Evolutionary conservation across 2,329 filamentous ascomycete genomes (phyloP), one percentile per base, ranked within the genome.

Genomic region (Cucurbitaria berberidis): DNA sequence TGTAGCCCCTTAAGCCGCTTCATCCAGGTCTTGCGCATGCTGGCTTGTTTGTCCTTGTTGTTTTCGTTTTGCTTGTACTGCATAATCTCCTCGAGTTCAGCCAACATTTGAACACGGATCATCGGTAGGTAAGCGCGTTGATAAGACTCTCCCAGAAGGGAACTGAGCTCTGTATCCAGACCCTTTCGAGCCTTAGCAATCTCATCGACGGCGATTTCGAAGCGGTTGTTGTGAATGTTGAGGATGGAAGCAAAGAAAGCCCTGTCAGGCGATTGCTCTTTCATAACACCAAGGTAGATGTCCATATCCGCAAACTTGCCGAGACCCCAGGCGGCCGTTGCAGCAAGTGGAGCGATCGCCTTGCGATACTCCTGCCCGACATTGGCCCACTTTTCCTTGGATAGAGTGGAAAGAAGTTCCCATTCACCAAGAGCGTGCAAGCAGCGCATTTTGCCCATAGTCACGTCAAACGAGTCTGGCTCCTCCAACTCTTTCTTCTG

Each of bases 391-490:
- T 93, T 96, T 70, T 93, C 92, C 70, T 96, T 89, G 0, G 93
- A 93, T 48, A 99, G 82, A 43, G 86, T 87, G 0, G 93, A 96
- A 15, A 99, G 82, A 3, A 91, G 87, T 63, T 98, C 96, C 95
- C 95, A 99, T 75, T 99, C 95, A 57, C 95, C 95, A 30, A 99
- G 82, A 8, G 95, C 96, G 73, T 99, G 95, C 59, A 98, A 79
- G 82, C 95, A 99, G 42, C 95, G 88, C 95, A 99, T 99, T 78
- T 99, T 99, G 62, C 95, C 95, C 93, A 99, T 98, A 29, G 96
- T 92, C 48, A 99, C 91, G 55, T 98, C 95, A 55, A 99, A 91
- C 0, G 91, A 92, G 32, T 81, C 78, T 10, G 82, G 81, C 56
- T 88, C 85, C 26, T 85, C 84, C 26, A 91, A 82, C 61, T 97